Base-by-base conservation (phyloP, 169 alveolate species). In the Cardiosporidium cionae region DNA sequence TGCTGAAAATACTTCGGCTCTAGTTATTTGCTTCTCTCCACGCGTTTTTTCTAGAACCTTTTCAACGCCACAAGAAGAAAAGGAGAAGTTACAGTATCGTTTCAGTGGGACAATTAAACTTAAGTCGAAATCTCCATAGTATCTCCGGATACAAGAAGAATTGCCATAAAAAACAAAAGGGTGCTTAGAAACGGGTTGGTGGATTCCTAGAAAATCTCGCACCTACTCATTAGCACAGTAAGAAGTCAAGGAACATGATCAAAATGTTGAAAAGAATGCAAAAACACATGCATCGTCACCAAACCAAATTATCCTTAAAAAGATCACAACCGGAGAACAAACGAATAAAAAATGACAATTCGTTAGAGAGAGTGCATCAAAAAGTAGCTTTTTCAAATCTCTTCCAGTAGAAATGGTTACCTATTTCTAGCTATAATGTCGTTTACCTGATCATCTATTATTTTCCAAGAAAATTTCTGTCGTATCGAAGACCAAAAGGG, bases 361-460 rank as follows among this genome's bases (percentile, higher is more conserved):
- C 7, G 72, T 16, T 66, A 66, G 34, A 32, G 22, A 44, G 16
- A 44, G n/a, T 16, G 16, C 16, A 22, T 27, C 70, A 64, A 4
- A 28, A 64, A 35, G 29, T 35, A 4, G 32, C 9, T 63, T 23
- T 2, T 23, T 1, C 32, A 31, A 1, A 2, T 7, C 29, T 16
- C 37, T 5, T 2, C 2, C 1, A 22, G 23, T n/a, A n/a, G n/a
- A n/a, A n/a, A n/a, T n/a, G n/a, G n/a, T n/a, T n/a, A n/a, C n/a
- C n/a, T n/a, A n/a, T n/a, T n/a, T n/a, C n/a, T n/a, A n/a, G n/a
- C n/a, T n/a, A n/a, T n/a, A n/a, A n/a, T n/a, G n/a, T n/a, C n/a
- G n/a, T n/a, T n/a, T 70, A 87, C 92, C 71, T 86, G 91, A 44
- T 89, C 94, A 73, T 89, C 94, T 28, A 89, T 86, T 16, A 89